Evolutionary conservation across 192 early-diverging fungal species (phyloP).

Genomic region (Jimgerdemannia lactiflua): DNA sequence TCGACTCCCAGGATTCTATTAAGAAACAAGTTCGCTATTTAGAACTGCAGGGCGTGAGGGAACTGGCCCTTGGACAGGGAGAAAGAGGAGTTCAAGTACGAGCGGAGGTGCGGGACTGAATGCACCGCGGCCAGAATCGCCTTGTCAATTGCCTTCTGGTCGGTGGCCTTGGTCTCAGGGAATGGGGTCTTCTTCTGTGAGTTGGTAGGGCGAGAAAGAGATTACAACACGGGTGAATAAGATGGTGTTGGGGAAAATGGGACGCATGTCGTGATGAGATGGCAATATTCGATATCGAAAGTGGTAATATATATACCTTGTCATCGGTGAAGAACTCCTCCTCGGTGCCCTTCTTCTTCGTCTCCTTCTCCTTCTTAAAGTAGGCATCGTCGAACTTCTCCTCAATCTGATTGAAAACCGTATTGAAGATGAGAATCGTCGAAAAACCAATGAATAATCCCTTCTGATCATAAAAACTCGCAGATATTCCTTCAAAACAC

Average conservation of each 20-base stretch:
- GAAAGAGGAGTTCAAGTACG: constrained; percentile 90
- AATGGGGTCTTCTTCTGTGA: constrained; percentile 70
- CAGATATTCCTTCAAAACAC: too few relatives aligned
- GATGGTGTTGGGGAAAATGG: too few relatives aligned
- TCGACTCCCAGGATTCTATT: background rate
- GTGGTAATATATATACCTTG: constrained; percentile 31
- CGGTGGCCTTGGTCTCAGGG: constrained; percentile 74
- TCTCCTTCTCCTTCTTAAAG: constrained; percentile 82
- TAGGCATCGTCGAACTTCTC: constrained; percentile 91
- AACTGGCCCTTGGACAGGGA: constrained; percentile 94
- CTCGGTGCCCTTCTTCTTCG: constrained; percentile 77
- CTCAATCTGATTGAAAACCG: constrained; percentile 39
- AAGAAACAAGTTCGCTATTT: constrained; percentile 35
- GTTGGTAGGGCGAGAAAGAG: background rate
- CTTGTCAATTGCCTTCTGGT: constrained; percentile 93
- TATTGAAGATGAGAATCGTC: background rate
- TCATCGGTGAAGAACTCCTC: constrained; percentile 86
- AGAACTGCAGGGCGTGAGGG: constrained; percentile 96
- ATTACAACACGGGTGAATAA: background rate
- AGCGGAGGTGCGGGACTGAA: constrained; percentile 84
- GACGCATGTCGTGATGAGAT: too few relatives aligned
- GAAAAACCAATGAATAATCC: too few relatives aligned
- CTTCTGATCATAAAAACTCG: too few relatives aligned
- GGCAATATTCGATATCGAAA: background rate
- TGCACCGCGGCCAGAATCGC: constrained; percentile 72